phyloP scores from a whole-genome alignment of 345 rosid species.

The Citrus australasica region DNA sequence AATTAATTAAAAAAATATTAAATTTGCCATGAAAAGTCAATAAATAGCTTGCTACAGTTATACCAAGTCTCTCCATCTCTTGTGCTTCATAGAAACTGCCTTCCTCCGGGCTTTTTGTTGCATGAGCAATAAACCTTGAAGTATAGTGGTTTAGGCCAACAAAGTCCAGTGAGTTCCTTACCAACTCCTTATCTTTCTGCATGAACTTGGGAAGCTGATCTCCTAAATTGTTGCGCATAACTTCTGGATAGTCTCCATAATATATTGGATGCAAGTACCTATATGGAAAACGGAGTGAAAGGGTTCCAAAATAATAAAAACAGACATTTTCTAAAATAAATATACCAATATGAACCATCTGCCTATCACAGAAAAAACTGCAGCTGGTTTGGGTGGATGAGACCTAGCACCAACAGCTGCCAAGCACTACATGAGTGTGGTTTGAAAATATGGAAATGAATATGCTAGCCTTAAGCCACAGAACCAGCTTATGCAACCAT shows the following conservation, averaged over 20 bases:
- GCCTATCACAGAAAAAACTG: not conserved
- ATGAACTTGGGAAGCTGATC: constrained; percentile 69
- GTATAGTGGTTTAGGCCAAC: constrained; percentile 90
- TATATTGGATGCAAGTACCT: constrained; percentile 84
- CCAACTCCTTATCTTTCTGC: constrained; percentile 60
- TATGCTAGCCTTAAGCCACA: not conserved
- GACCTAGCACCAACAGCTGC: not conserved
- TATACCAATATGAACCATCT: not conserved
- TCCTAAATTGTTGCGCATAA: constrained; percentile 63
- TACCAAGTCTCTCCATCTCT: constrained; percentile 64
- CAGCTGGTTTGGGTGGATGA: not conserved
- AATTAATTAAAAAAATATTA: constrained; percentile 4
- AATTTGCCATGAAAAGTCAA: not conserved
- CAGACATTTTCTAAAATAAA: not conserved
- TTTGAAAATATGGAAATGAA: not conserved
- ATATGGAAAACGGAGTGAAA: not conserved
- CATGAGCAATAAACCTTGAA: constrained; percentile 68
- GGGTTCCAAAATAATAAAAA: not conserved
- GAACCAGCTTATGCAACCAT: not conserved
- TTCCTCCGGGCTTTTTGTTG: constrained; percentile 36
- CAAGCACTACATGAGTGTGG: not conserved
- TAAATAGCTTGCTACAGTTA: not conserved
- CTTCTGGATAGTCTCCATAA: constrained; percentile 79
- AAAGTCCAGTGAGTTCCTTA: constrained; percentile 64
- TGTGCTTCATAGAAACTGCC: constrained; percentile 54